Evolutionary conservation across 805 yeast species (phyloP), one percentile per base, ranked within the genome.

Genomic region (Wickerhamomyces strasburgensis): DNA sequence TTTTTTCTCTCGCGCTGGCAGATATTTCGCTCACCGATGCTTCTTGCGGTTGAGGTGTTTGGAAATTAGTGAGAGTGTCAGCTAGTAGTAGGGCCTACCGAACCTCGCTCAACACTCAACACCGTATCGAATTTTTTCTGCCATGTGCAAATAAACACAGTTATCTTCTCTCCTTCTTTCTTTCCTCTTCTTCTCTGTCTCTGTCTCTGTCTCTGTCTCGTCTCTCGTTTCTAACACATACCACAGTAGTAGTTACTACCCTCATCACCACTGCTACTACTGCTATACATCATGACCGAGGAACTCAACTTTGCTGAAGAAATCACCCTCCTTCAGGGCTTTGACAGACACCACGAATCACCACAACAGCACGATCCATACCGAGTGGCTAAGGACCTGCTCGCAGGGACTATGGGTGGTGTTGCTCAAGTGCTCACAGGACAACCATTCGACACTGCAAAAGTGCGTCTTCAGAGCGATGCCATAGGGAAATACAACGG

Each of bases 361-460:
- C 42, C 39, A 3, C 40, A 39, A 3, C 28, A 29, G 6, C 29
- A 21, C 13, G 48, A 51, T 38, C 45, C 45, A 5, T 40, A 37
- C 7, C 44, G 58, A 34, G 54, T 51, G 5, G 43, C 44, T 3
- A 54, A 54, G 29, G 58, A 54, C 27, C 42, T 54, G 4, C 43
- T 50, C 38, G 95, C 95, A 4, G 98, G 98, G 14, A 90, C 97
- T 14, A 72, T 82, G 54, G 98, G 98, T 38, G 98, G 98, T 38
- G 76, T 93, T 17, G 94, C 97, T 6, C 98, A 93, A 64, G 98
- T 93, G 5, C 65, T 93, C 23, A 84, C 83, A 6, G 98, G 98
- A 18, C 98, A 93, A 61, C 97, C 98, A 5, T 89, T 89, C 54
- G 98, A 89, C 59, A 85, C 96, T 9, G 86, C 93, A 30, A 90